Base-by-base conservation (phyloP, 257 asterid species). In the Coffea canephora region DNA sequence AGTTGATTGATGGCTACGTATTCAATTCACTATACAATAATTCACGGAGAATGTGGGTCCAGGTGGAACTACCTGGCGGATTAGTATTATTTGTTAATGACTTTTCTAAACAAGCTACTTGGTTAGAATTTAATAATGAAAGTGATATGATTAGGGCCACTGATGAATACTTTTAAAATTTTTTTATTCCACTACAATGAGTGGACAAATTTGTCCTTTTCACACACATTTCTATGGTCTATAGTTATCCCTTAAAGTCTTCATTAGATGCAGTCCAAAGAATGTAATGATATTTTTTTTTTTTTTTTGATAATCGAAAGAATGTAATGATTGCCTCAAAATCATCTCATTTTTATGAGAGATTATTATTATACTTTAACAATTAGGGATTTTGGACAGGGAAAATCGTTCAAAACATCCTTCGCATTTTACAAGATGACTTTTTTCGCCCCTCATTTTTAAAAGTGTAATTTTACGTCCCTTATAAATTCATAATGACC, bases 1-100 rank as follows among this genome's bases (percentile, higher is more conserved):
- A 69, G 77, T 69, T 78, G 76, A 83, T 69, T 78, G 76, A 83
- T 83, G 79, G 86, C 75, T 79, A 85, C 76, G 86, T 80, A 81
- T 75, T 61, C 62, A 74, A 80, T 76, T 75, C 13, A 25, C 80
- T 57, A 31, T 31, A 57, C 34, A 71, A 57, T 71, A 73, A 34
- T 75, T 18, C 25, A 76, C 75, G 21, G 41, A 57, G 80, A 46
- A 75, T 75, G 86, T 75, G 90, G 92, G 91, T 74, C 90, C 89
- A 82, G 65, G 84, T 87, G 91, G 87, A 81, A 77, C 83, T 80
- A 46, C 75, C 89, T 83, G 88, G 75, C 85, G 75, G 69, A 83
- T 85, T 83, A 73, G 27, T 43, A 1, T 70, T 77, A 50, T 41
- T 61, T 77, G 59, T 41, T 61, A 25, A 71, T 76, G 50, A 69